phyloP scores from a whole-genome alignment of 441 rosid species.

The Breynia disticha region DNA sequence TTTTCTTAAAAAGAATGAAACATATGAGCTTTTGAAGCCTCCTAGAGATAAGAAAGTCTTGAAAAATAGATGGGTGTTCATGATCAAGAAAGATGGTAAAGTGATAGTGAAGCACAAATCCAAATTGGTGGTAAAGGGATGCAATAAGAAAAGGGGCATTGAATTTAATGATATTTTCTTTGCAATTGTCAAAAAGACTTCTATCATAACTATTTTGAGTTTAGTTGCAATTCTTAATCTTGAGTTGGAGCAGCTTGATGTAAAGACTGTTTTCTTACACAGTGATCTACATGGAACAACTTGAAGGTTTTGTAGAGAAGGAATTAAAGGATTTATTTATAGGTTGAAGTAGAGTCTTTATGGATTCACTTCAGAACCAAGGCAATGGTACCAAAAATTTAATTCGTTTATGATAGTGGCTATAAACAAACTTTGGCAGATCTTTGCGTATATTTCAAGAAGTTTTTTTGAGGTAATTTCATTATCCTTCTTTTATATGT shows the following conservation, averaged over 20 bases:
- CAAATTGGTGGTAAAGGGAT: constrained; percentile 4
- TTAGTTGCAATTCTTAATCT: not conserved
- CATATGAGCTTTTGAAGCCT: constrained; percentile 4
- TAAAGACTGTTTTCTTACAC: not conserved
- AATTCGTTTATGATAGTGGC: too few relatives aligned
- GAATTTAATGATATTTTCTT: constrained; percentile 3
- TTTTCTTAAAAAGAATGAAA: constrained; percentile 3
- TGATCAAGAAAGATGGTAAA: not conserved
- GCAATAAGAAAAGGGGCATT: not conserved
- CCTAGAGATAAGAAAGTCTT: constrained; percentile 1
- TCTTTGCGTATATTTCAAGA: too few relatives aligned
- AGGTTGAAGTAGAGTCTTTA: too few relatives aligned
- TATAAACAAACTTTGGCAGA: too few relatives aligned
- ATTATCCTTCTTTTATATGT: too few relatives aligned
- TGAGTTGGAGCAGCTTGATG: constrained; percentile 1
- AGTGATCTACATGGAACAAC: too few relatives aligned
- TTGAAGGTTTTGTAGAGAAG: too few relatives aligned
- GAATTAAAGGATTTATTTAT: too few relatives aligned
- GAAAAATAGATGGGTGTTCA: constrained; percentile 1
- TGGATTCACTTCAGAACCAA: too few relatives aligned
- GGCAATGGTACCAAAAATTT: too few relatives aligned
- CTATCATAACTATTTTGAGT: not conserved
- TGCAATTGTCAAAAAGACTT: constrained; percentile 2
- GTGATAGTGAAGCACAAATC: not conserved
- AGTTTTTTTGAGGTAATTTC: too few relatives aligned